Percentiles rank a stretch among this genome's conserved stretches.
Evolutionary conservation across 2,329 filamentous ascomycete species (phyloP).

Genomic region (Pyrenophora teres): DNA sequence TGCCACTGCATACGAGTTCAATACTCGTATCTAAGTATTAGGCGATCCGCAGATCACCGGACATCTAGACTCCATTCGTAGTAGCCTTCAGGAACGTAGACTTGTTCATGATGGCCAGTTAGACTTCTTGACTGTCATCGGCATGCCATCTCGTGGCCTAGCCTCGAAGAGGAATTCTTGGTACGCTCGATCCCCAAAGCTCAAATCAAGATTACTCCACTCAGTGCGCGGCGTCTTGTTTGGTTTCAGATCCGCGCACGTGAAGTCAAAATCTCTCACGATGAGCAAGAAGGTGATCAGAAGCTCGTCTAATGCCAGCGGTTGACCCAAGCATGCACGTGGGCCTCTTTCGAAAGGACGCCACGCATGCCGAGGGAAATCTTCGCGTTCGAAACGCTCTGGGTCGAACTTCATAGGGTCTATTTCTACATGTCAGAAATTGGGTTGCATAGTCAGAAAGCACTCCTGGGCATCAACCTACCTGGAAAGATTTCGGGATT

Average conservation of each 20-base stretch:
- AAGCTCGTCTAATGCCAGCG: slow-evolving; percentile 59
- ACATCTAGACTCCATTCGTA: not conserved
- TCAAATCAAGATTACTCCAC: slow-evolving; percentile 36
- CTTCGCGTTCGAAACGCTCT: slow-evolving; percentile 47
- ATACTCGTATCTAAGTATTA: not conserved
- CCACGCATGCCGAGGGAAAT: slow-evolving; percentile 55
- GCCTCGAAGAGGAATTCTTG: slow-evolving; percentile 41
- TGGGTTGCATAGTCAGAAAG: not conserved
- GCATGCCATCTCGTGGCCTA: slow-evolving; percentile 39
- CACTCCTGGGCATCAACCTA: not conserved
- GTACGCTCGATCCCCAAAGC: slow-evolving; percentile 39
- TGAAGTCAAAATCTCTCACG: slow-evolving; percentile 57
- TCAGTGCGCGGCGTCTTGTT: slow-evolving; percentile 29
- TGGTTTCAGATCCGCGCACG: slow-evolving; percentile 32
- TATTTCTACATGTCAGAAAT: slow-evolving; percentile 3
- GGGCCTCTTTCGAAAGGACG: slow-evolving; percentile 61
- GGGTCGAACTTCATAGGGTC: slow-evolving; percentile 34
- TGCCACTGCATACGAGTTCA: not conserved
- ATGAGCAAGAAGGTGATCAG: slow-evolving; percentile 58
- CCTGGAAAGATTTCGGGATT: slow-evolving; percentile 33
- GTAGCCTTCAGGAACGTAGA: not conserved
- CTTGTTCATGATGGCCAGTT: slow-evolving; percentile 15
- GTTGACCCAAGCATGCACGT: slow-evolving; percentile 63
- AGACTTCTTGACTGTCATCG: slow-evolving; percentile 35
- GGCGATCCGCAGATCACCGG: not conserved